Conservation (phyloP, 495 filamentous ascomycete species). For the Talaromyces trachyspermus region DNA sequence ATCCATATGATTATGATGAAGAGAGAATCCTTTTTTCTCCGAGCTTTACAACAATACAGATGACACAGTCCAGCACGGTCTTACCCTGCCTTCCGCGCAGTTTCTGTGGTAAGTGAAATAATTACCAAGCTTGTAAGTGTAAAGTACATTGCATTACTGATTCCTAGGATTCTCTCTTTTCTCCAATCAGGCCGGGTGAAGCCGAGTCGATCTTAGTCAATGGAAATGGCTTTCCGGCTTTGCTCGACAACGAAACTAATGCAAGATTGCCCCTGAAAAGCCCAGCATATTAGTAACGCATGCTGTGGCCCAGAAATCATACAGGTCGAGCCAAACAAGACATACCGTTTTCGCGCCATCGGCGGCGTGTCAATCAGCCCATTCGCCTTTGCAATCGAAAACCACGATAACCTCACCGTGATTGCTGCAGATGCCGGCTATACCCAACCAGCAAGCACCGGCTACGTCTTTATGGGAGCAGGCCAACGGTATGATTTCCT, state of each 20-base stretch:
- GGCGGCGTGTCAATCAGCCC: conserved; percentile 18
- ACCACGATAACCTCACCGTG: conserved; percentile 40
- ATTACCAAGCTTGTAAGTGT: not conserved
- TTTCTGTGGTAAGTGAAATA: not conserved
- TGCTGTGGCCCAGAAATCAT: conserved; percentile 42
- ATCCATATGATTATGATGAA: conserved; percentile 46
- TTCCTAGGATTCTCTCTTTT: conserved; percentile 10
- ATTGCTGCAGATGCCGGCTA: conserved; percentile 52
- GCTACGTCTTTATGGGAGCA: conserved; percentile 43
- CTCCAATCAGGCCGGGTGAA: conserved; percentile 31
- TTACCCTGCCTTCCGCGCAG: conserved; percentile 25
- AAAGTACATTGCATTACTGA: not conserved
- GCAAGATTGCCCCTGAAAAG: not conserved
- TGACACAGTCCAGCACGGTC: conserved; percentile 29
- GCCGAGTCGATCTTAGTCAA: conserved; percentile 45
- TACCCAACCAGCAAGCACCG: conserved; percentile 38
- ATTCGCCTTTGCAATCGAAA: conserved; percentile 26
- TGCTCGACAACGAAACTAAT: conserved; percentile 23
- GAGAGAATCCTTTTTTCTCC: conserved; percentile 46
- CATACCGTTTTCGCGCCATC: conserved; percentile 51
- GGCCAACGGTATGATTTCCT: conserved; percentile 53
- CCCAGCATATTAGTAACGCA: not conserved
- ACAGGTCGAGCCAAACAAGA: conserved; percentile 47
- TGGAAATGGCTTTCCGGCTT: conserved; percentile 15
- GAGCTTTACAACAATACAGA: conserved; percentile 46